Evolutionary conservation across 169 alveolate species (phyloP), one percentile per base, ranked within the genome.

Genomic region (Plasmodium vinckei): DNA sequence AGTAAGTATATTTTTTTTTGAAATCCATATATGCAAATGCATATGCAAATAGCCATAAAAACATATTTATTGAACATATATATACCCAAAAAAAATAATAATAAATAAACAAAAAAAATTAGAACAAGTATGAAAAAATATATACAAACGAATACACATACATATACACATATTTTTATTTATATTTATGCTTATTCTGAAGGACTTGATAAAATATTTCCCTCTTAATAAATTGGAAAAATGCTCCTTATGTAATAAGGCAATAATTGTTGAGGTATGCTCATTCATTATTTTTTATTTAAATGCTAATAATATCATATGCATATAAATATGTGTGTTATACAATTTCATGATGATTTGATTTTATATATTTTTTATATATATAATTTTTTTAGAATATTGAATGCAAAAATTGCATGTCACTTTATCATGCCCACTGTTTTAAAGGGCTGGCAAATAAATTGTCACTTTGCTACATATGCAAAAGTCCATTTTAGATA

Each of bases 121-220:
- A 39, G 0, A 25, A 63, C 15, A 13, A 21, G 17, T 5, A 63
- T 49, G 49, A 23, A 19, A 12, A 9, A 5, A 21, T 5, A 51
- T 70, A 53, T 25, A 53, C 5, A 25, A 5, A 5, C 7, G 9
- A 21, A 51, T 7, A 53, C 68, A 53, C 51, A 15, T 19, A 56
- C 60, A 42, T 13, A 42, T 63, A 12, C 17, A 61, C 42, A 63
- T 54, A 72, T 10, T 27, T 33, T 71, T 42, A 9, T 51, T 21
- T 53, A n/a, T 68, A 15, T 46, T 46, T 68, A 9, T 65, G 13
- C 44, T 75, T 53, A 54, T 70, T 42, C 17, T 79, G 47, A 27
- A 79, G 89, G 89, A 79, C 21, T 56, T 79, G 60, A 79, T 79
- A 64, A 79, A 67, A 51, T 79, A 39, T 53, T 79, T 79, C 33